Base-by-base conservation (phyloP, 192 early-diverging fungal species). In the Rhizophagus sp. region DNA sequence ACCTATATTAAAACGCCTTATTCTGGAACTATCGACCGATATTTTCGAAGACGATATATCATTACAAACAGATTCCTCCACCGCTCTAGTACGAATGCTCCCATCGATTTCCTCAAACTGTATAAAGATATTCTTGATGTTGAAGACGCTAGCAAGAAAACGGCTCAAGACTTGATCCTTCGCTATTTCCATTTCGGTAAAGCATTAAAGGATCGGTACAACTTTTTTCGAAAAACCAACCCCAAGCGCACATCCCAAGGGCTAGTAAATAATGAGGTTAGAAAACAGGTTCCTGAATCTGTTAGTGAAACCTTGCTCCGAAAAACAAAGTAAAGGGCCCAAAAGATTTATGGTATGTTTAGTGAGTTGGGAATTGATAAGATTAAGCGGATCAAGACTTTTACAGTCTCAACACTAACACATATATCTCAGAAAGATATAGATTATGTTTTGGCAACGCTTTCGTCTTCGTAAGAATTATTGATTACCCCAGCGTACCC, bases 281-380 rank as follows among this genome's bases (percentile, higher is more conserved):
- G 75, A 24, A 62, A 22, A 19, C 75, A 76, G 24, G 12, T 76
- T 64, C 75, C 75, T 4, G 12, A 30, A 27, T 39, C 30, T 17
- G 8, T 76, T 76, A 76, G 19, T 44, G 39, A 76, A 41, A 25
- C 9, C 17, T n/a, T 49, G 27, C 62, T 76, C 24, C 75, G 34
- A 41, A 76, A 76, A 27, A 76, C 27, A 76, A 76, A 47, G 24
- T 2, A 76, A 76, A 62, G 62, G 9, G 75, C 36, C 44, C 57
- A 49, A 7, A 76, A 76, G 36, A 62, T 76, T 76, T 76, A 62
- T 63, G 62, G 65, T 39, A 12, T 76, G 62, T 76, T 76, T 76
- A 64, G n/a, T 36, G 74, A n/a, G 22, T 19, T 76, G 25, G 62
- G 57, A 25, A 13, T 24, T 41, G 75, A 76, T 7, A 76, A 41